Evolutionary conservation across 2,329 filamentous ascomycete species (phyloP).

Genomic region (Aspergillus sp.): DNA sequence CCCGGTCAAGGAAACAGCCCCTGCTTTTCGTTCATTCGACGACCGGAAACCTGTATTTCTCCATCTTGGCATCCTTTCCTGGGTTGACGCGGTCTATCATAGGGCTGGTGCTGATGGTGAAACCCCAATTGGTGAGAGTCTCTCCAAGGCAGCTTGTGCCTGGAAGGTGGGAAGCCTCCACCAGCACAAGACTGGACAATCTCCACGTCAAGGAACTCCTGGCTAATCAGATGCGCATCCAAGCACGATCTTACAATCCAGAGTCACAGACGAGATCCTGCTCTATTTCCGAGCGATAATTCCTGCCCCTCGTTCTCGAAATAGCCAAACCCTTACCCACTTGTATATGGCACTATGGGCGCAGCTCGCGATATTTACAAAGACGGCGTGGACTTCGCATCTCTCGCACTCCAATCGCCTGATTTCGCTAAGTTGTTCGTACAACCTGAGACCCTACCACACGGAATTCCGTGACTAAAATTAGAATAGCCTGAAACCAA

Average conservation of each 20-base stretch:
- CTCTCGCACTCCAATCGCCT: constrained; percentile 58
- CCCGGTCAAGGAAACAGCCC: too few relatives aligned
- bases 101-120: not conserved
- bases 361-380: constrained; percentile 50
- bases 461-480: not conserved
- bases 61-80: constrained; percentile 1
- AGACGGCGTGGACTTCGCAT: constrained; percentile 61
- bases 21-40: not conserved
- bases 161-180: not conserved
- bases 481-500: constrained; percentile 48
- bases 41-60: not conserved
- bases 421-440: constrained; percentile 60
- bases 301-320: not conserved
- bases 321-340: not conserved
- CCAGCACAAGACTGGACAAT: not conserved
- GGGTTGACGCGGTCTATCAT: not conserved
- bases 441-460: constrained; percentile 35
- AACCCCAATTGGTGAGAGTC: constrained; percentile 8
- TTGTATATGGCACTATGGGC: constrained; percentile 26
- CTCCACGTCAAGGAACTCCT: not conserved
- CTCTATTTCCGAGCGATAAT: not conserved
- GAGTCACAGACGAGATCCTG: not conserved
- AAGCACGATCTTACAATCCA: not conserved
- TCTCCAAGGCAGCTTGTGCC: not conserved
- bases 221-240: not conserved